Percentiles rank a stretch among this genome's conserved stretches.
phyloP scores from a whole-genome alignment of 2,329 filamentous ascomycete species.

The Cercospora sesami region DNA sequence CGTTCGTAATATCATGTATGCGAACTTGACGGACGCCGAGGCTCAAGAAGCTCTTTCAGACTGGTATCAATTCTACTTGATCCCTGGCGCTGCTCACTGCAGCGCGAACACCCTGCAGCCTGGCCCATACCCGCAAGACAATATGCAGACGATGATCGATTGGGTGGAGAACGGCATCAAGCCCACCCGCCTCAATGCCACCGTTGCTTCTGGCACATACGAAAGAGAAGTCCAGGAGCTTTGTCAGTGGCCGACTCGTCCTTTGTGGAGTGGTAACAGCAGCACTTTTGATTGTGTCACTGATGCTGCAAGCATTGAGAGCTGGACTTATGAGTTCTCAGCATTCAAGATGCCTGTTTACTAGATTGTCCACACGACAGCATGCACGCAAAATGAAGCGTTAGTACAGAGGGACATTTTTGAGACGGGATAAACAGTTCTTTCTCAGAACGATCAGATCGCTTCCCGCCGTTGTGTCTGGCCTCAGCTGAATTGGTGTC shows the following conservation, averaged over 20 bases:
- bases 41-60: conserved; percentile 47
- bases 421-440: too few species aligned
- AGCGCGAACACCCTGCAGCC: conserved; percentile 44
- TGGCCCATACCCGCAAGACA: conserved; percentile 49
- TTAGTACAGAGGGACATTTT: too few species aligned
- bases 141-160: conserved; percentile 51
- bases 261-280: conserved; percentile 44
- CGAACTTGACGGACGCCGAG: conserved; percentile 41
- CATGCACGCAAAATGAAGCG: too few species aligned
- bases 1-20: conserved; percentile 55
- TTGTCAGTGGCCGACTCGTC: conserved; percentile 49
- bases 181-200: conserved; percentile 49
- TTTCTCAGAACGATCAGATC: too few species aligned
- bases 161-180: conserved; percentile 55
- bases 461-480: too few species aligned
- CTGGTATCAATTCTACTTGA: conserved; percentile 57
- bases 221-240: conserved; percentile 43
- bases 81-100: conserved; percentile 58
- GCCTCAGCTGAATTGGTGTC: too few species aligned
- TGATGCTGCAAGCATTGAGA: conserved; percentile 37
- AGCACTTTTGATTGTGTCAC: conserved; percentile 41
- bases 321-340: conserved; percentile 26
- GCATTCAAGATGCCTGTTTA: conserved; percentile 27
- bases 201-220: conserved; percentile 32
- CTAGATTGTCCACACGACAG: neutral